phyloP scores from a whole-genome alignment of 2,329 filamentous ascomycete genomes.

The Chaetomium olivaceum region DNA sequence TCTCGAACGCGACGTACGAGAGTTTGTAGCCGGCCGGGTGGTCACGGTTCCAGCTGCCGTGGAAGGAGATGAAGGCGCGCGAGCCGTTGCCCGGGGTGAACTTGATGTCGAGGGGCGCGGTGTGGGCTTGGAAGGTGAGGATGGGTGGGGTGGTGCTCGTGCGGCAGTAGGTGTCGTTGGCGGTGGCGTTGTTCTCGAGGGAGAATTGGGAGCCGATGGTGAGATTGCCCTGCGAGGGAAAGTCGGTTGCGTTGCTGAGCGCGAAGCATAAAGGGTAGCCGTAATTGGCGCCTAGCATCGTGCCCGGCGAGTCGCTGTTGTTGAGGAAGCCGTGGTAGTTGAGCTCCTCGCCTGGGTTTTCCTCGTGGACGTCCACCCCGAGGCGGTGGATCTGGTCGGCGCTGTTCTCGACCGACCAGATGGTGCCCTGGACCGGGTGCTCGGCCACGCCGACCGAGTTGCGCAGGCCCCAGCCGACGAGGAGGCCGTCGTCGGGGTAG shows the following conservation, averaged over 20 bases:
- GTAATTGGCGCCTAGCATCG: constrained; percentile 52
- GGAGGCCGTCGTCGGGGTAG: constrained; percentile 49
- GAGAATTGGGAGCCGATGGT: constrained; percentile 54
- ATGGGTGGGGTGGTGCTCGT: constrained; percentile 50
- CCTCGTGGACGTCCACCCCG: constrained; percentile 59
- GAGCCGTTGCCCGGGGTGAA: constrained; percentile 58
- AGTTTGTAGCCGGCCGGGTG: constrained; percentile 51
- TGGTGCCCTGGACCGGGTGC: constrained; percentile 49
- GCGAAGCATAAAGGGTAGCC: constrained; percentile 72
- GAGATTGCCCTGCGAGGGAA: constrained; percentile 46
- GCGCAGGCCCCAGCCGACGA: constrained; percentile 65
- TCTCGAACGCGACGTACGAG: constrained; percentile 42
- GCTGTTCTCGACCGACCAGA: constrained; percentile 63
- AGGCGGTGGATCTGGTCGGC: constrained; percentile 59
- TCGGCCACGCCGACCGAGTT: constrained; percentile 70
- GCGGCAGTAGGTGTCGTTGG: constrained; percentile 50
- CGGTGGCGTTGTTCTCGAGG: constrained; percentile 36
- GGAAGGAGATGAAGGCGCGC: constrained; percentile 67
- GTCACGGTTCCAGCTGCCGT: constrained; percentile 63
- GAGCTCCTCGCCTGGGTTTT: constrained; percentile 71
- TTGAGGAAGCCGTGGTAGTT: constrained; percentile 65
- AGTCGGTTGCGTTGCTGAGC: constrained; percentile 57
- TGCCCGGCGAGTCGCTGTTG: constrained; percentile 32
- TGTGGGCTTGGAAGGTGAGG: constrained; percentile 64
- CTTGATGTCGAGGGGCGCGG: constrained; percentile 69